A percentile compares a stretch with the other conserved stretches of the same genome.
Evolutionary conservation across 2,329 filamentous ascomycete genomes (phyloP).

Genomic region (Cryoendolithus antarcticus): DNA sequence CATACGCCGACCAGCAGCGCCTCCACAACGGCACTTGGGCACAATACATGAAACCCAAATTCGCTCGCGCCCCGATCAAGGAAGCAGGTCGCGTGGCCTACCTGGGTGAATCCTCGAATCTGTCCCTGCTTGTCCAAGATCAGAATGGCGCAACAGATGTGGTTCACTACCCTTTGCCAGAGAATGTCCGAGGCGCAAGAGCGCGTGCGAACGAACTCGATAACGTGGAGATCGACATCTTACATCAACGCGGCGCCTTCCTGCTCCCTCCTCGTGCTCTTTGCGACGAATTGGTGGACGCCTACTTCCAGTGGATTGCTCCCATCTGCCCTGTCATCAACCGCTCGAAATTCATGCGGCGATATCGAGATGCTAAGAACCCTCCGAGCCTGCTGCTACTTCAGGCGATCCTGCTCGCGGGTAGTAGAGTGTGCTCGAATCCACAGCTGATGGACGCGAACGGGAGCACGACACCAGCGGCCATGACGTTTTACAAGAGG

Average conservation of each 20-base stretch:
- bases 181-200: constrained; percentile 76
- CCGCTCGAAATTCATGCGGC: constrained; percentile 81
- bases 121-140: constrained; percentile 90
- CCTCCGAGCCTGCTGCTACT: constrained; percentile 84
- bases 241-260: constrained; percentile 86
- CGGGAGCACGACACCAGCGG: constrained; percentile 85
- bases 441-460: constrained; percentile 91
- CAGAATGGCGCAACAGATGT: constrained; percentile 81
- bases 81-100: constrained; percentile 91
- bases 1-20: constrained; percentile 69
- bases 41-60: constrained; percentile 94
- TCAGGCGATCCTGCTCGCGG: constrained; percentile 80
- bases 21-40: constrained; percentile 65
- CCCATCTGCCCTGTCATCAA: constrained; percentile 93
- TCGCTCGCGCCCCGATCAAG: constrained; percentile 87
- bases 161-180: constrained; percentile 87
- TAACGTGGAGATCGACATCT: constrained; percentile 87
- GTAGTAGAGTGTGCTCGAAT: constrained; percentile 88
- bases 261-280: constrained; percentile 74
- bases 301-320: constrained; percentile 93
- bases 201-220: constrained; percentile 82
- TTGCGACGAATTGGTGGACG: constrained; percentile 87
- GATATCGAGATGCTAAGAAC: constrained; percentile 83
- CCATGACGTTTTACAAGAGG: constrained; percentile 93
- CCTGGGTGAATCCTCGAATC: constrained; percentile 90